A percentile compares a stretch with the other conserved stretches of the same genome.
Conservation (phyloP, 2,329 filamentous ascomycete genomes). For the Neofusicoccum umdonicola region DNA sequence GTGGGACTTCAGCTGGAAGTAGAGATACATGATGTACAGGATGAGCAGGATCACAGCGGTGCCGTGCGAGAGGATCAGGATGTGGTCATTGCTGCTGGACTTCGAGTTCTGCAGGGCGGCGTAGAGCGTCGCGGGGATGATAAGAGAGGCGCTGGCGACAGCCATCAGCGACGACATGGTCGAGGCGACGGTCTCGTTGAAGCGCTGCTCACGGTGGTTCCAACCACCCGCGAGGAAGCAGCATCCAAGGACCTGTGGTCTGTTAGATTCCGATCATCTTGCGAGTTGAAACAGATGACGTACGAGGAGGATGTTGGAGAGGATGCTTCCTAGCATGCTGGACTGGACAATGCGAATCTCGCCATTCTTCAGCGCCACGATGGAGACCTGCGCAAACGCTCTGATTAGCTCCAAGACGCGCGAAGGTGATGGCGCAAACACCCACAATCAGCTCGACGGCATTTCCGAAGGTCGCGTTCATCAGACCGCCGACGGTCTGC, state of each 20-base stretch:
- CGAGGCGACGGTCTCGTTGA: slow-evolving; percentile 74
- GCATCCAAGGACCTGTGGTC: slow-evolving; percentile 47
- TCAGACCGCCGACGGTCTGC: slow-evolving; percentile 69
- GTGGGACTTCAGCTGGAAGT: slow-evolving; percentile 55
- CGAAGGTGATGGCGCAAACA: slow-evolving; percentile 16
- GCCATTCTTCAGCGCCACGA: slow-evolving; percentile 79
- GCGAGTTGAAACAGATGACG: slow-evolving; percentile 38
- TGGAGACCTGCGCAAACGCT: slow-evolving; percentile 67
- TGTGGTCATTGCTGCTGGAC: slow-evolving; percentile 42
- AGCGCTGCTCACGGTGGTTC: slow-evolving; percentile 47
- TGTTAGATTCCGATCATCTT: slow-evolving; percentile 62
- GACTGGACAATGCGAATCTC: slow-evolving; percentile 97
- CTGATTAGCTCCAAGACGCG: neutral
- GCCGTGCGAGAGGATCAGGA: slow-evolving; percentile 51
- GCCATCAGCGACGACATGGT: slow-evolving; percentile 67
- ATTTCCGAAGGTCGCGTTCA: slow-evolving; percentile 78
- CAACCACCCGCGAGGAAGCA: slow-evolving; percentile 53
- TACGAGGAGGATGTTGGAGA: slow-evolving; percentile 87
- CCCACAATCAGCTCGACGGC: slow-evolving; percentile 74
- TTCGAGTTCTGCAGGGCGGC: slow-evolving; percentile 43
- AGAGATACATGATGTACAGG: slow-evolving; percentile 54
- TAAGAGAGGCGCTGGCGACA: slow-evolving; percentile 53
- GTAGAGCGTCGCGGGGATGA: slow-evolving; percentile 55
- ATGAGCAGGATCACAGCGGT: slow-evolving; percentile 54
- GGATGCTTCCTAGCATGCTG: slow-evolving; percentile 92